Evolutionary conservation across 176 grass and related monocot genomes (phyloP).

Genomic region (Bromus sterilis): DNA sequence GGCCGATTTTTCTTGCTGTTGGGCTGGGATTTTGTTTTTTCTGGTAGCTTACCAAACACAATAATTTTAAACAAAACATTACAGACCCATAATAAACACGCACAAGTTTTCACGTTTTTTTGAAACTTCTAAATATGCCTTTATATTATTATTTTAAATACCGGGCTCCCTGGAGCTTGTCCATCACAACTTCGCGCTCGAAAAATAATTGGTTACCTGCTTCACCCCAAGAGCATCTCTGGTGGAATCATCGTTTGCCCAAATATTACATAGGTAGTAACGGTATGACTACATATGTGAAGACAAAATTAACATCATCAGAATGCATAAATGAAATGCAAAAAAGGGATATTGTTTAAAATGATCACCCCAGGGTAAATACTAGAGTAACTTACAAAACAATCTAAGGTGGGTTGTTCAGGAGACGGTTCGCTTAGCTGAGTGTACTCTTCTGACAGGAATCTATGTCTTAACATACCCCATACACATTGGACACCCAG

Average conservation of each 20-base stretch:
- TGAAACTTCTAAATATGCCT: no score
- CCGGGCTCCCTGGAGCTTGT: no score
- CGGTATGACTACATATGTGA: slow-evolving; percentile 15
- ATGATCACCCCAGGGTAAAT: not conserved
- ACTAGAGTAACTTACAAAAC: slow-evolving; percentile 20
- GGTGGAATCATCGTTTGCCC: slow-evolving; percentile 24
- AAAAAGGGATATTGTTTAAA: not conserved
- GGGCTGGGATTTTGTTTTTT: no score
- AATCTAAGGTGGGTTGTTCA: not conserved
- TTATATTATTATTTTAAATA: no score
- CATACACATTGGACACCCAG: slow-evolving; percentile 9
- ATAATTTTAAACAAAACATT: no score
- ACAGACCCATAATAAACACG: no score
- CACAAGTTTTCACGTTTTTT: no score
- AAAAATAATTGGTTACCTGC: slow-evolving; percentile 26
- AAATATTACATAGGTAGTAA: slow-evolving; percentile 27
- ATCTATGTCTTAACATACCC: not conserved
- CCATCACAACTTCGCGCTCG: no score
- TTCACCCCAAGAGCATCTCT: slow-evolving; percentile 35
- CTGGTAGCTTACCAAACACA: no score
- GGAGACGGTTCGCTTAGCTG: not conserved
- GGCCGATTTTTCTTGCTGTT: no score
- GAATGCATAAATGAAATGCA: not conserved
- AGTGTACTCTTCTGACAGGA: not conserved
- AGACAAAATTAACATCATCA: not conserved